A percentile compares a stretch with the other conserved stretches of the same genome.
Conservation (phyloP, 1,284 basidiomycete species). For the Pseudozyma tsukubaensis region DNA sequence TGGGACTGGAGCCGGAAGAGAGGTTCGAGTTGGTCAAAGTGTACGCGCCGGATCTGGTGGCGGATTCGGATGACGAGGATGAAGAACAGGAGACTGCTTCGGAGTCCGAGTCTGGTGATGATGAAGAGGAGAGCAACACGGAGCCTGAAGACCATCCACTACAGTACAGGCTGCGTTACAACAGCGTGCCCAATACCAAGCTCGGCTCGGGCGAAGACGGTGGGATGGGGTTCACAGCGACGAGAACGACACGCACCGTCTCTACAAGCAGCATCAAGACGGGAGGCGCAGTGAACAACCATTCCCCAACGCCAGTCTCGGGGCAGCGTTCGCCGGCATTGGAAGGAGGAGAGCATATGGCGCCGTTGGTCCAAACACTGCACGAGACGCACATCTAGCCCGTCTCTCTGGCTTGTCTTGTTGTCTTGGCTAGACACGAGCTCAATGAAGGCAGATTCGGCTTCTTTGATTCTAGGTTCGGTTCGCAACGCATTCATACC, state of each 20-base stretch:
- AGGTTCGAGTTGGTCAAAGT: constrained; percentile 29
- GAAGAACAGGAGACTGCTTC: constrained; percentile 1
- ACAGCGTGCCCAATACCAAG: neutral
- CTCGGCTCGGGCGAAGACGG: neutral
- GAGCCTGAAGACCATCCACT: no score
- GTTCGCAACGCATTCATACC: no score
- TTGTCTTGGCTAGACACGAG: neutral
- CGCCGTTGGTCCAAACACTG: constrained; percentile 1
- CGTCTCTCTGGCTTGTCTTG: neutral
- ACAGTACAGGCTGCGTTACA: neutral
- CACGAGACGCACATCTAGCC: constrained; percentile 10
- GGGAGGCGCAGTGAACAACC: neutral
- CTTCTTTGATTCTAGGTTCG: no score
- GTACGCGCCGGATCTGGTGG: constrained; percentile 12
- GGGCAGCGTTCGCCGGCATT: neutral
- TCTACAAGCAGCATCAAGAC: neutral
- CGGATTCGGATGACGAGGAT: constrained; percentile 10
- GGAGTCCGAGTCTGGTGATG: neutral
- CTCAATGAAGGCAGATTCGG: no score
- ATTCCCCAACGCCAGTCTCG: neutral
- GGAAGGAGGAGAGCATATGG: neutral
- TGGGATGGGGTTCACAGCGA: neutral
- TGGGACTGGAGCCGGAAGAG: constrained; percentile 10
- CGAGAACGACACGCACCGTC: neutral
- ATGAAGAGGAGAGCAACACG: neutral